Conservation (phyloP, 2,329 filamentous ascomycete species). For the Boeremia exigua region DNA sequence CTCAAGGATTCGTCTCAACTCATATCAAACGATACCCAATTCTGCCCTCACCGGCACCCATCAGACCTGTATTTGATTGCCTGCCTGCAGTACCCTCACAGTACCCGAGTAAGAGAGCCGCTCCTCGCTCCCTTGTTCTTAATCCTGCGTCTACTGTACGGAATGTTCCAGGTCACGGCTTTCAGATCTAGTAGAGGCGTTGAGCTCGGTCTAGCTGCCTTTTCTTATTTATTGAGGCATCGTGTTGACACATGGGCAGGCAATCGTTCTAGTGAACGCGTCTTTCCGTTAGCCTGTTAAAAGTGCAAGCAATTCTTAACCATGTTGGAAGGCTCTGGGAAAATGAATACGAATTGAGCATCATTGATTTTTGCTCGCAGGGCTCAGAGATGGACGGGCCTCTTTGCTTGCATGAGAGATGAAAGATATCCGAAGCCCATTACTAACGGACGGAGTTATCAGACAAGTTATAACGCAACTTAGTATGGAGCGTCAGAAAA, state of each 20-base stretch:
- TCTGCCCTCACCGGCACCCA: too few species aligned
- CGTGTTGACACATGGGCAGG: background rate
- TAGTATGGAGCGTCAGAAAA: background rate
- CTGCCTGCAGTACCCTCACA: too few species aligned
- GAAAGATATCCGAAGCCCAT: background rate
- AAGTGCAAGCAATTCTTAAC: background rate
- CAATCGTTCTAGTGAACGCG: too few species aligned
- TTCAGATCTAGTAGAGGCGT: background rate
- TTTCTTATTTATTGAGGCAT: too few species aligned
- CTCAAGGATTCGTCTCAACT: too few species aligned
- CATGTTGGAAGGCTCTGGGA: too few species aligned
- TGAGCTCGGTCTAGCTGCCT: too few species aligned
- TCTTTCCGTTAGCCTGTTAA: background rate
- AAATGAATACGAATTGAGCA: background rate
- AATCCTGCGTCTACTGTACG: background rate
- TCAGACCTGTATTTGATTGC: too few species aligned
- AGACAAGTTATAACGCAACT: background rate
- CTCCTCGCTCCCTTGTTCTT: background rate
- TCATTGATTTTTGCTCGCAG: background rate
- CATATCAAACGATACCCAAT: too few species aligned
- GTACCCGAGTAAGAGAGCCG: slow-evolving; percentile 1
- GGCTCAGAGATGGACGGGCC: background rate
- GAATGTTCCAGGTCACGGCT: background rate
- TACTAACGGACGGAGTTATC: background rate
- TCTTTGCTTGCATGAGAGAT: background rate